A percentile compares a stretch with the other conserved stretches of the same genome.
Evolutionary conservation across 2,329 filamentous ascomycete species (phyloP).

Genomic region (Phialemonium atrogriseum): DNA sequence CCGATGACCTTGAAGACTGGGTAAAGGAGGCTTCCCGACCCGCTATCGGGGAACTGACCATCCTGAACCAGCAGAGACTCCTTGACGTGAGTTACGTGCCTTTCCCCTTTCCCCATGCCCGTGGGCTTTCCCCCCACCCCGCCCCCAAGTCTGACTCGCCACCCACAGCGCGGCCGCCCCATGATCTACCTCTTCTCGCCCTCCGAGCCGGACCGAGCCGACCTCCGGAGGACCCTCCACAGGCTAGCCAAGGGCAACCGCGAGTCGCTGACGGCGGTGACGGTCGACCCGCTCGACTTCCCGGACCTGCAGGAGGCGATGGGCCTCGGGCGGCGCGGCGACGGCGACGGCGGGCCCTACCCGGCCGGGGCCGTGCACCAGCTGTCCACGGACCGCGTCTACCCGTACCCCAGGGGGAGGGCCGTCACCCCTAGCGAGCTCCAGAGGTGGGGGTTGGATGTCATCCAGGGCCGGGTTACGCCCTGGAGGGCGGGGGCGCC

Average conservation of each 20-base stretch:
- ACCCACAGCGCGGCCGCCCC: conserved; percentile 21
- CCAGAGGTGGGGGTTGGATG: conserved; percentile 27
- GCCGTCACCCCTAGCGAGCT: conserved; percentile 18
- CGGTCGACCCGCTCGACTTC: conserved; percentile 26
- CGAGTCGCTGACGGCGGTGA: conserved; percentile 23
- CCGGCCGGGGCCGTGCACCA: conserved; percentile 26
- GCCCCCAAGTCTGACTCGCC: not conserved
- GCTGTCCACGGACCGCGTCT: conserved; percentile 24
- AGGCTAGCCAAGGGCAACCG: conserved; percentile 24
- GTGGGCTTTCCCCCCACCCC: not conserved
- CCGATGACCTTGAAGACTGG: conserved; percentile 17
- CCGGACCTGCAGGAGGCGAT: conserved; percentile 22
- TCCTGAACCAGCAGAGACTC: conserved; percentile 22
- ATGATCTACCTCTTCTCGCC: conserved; percentile 28
- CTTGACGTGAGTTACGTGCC: conserved; percentile 20
- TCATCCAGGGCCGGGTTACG: conserved; percentile 26
- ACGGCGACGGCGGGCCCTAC: conserved; percentile 13
- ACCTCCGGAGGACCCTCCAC: conserved; percentile 18
- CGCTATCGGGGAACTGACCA: conserved; percentile 23
- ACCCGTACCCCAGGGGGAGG: conserved; percentile 23
- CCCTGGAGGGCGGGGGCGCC: conserved; percentile 24
- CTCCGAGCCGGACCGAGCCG: conserved; percentile 18
- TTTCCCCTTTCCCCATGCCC: not conserved
- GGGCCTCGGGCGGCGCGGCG: no score
- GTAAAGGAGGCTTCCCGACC: conserved; percentile 18